Base-by-base conservation (phyloP, 352 stramenopile species). In the Phytopythium litorale region DNA sequence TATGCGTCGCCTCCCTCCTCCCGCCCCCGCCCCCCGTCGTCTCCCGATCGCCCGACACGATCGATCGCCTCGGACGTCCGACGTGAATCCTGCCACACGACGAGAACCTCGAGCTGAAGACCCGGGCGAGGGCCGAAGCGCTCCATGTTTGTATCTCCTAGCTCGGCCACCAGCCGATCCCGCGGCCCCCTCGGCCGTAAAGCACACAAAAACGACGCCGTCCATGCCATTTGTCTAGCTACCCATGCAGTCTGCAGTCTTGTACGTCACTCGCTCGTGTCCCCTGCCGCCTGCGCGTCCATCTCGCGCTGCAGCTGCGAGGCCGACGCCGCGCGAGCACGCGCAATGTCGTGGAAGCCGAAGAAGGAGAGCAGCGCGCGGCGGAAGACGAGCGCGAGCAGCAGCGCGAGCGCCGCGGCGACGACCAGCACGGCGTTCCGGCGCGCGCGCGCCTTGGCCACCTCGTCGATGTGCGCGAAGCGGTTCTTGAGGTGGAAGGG, bases 401-500 rank as follows among this genome's bases (percentile, higher is more conserved):
- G 21, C 37, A 90, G 55, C 25, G 81, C 43, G 8, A 88, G 60
- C 15, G 59, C 61, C 0, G 62, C 60, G 38, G 62, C 64, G n/a
- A 79, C 70, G 5, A 42, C 68, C 23, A 69, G 57, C 48, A 76
- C 78, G 54, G 75, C 33, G 49, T 84, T 68, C 0, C 80, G 80
- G 7, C 80, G 76, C 33, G 73, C 62, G 30, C 75, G 76, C 21
- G 84, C 84, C 0, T 71, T 70, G 23, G 72, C 70, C 59, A 91
- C 89, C 60, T 92, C 83, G 68, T 95, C 84, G 19, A 94, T 88
- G 67, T 96, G 87, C 38, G 76, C 75, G 62, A 89, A 96, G 56
- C 84, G 84, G 59, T 96, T 96, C 67, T 90, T 88, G 60, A 96
- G 76, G 49, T 94, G 84, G 62, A 84, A 88, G 50, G 87, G 84